These are phyloP conservation scores for Trichosporon ovoides DNA, from an alignment of 1,284 basidiomycete species.

Conservation along the genomic window DNA sequence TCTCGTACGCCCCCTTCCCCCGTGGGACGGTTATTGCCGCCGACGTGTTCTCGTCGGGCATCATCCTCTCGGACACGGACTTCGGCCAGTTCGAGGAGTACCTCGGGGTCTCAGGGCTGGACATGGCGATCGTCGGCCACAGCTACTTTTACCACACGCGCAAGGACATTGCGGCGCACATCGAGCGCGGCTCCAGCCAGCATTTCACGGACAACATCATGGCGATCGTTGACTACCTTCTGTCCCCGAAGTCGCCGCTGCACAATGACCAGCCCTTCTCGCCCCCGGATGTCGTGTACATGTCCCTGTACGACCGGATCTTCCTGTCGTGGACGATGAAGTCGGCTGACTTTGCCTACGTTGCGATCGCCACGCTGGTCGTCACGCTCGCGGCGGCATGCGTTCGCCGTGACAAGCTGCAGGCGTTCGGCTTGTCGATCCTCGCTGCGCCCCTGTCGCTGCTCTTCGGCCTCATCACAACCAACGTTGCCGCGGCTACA, in stretches of 20 bases:
- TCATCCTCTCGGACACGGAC: conserved; percentile 87
- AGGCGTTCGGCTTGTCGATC: conserved; percentile 52
- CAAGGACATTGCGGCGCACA: conserved; percentile 31
- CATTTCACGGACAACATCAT: conserved; percentile 91
- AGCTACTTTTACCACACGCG: conserved; percentile 85
- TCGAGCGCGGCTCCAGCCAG: conserved; percentile 50
- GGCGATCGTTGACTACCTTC: conserved; percentile 74
- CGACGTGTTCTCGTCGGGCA: conserved; percentile 88
- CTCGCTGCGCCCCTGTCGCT: conserved; percentile 53
- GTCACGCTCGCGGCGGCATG: conserved; percentile 43
- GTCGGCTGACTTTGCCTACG: conserved; percentile 67
- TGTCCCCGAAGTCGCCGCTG: conserved; percentile 48
- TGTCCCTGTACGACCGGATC: conserved; percentile 64
- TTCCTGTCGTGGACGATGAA: conserved; percentile 65
- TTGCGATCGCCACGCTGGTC: conserved; percentile 50
- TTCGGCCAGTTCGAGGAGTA: conserved; percentile 93
- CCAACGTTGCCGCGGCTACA: conserved; percentile 67
- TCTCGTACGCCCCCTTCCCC: conserved; percentile 76
- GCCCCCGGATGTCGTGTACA: conserved; percentile 58
- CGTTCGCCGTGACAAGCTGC: conserved; percentile 36
- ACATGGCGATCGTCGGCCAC: conserved; percentile 90
- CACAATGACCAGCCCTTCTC: conserved; percentile 31
- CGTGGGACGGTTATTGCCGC: conserved; percentile 88
- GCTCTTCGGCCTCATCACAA: conserved; percentile 54
- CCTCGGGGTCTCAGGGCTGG: conserved; percentile 78